Base-by-base conservation (phyloP, 768 basidiomycete genomes). In the Pisolithus albus region DNA sequence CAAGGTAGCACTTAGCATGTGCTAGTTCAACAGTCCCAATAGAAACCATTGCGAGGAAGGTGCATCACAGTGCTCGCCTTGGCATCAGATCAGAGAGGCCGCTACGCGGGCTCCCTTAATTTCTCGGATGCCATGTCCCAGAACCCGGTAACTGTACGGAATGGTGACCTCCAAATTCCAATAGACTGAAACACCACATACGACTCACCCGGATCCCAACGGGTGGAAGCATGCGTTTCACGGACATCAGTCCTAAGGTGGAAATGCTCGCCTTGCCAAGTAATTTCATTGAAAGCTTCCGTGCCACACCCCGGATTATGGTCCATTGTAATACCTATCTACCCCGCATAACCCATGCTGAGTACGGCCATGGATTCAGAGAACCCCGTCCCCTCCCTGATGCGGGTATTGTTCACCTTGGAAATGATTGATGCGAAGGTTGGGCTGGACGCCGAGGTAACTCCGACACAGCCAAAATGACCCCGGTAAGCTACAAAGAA, bases 381-480 rank as follows among this genome's bases (percentile, higher is more conserved):
- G 21, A 85, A 84, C 0, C 84, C 51, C 9, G 65, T 65, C 0
- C 70, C 68, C 0, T 66, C 68, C 1, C 66, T 64, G 23, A 84
- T 62, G 7, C 81, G 76, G 2, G 76, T 81, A 51, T 86, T 82
- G 48, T 86, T 86, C 48, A 88, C 65, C 55, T 87, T 73, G 3
- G 84, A 74, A 16, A 86, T 70, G 47, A 88, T 69, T 23, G 75
- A 79, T 6, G 85, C 75, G 52, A 89, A 83, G 0, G 83, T 73
- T 0, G 86, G 86, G 7, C 82, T 60, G 0, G 84, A 62, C 1
- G 82, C 81, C 13, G 84, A 86, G 1, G 86, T 88, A 32, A 86
- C 87, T 1, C 70, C 76, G 50, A 81, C 73, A 1, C 63, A 60
- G 18, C 52, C 53, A 10, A 68, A 28, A 5, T 44, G 16, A 3